Evolutionary conservation across 148 eudicot genomes (phyloP), one percentile per base, ranked within the genome.

Genomic region (Arbutus unedo): DNA sequence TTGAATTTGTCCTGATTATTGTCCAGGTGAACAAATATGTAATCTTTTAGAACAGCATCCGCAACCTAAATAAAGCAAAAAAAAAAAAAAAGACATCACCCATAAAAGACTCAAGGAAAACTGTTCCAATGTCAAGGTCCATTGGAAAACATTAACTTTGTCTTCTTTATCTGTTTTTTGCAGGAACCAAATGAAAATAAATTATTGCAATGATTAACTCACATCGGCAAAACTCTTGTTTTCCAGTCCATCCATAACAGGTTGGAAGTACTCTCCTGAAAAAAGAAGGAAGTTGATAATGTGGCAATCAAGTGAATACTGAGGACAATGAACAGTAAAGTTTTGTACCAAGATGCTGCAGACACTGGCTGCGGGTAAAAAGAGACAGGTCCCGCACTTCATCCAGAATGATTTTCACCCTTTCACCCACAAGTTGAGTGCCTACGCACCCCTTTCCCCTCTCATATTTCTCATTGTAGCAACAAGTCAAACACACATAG

Each of bases 1-100:
- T 94, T 96, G 87, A 94, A 94, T 87, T 96, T 96, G 90, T 94
- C 99, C 74, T 90, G 86, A 86, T 96, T 92, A 85, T 92, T 91
- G 50, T 90, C 92, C 81, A 96, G 97, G 87, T 96, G 99, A 59
- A 94, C 98, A 84, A 96, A 89, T 78, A 96, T 87, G 88, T 86
- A 96, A 50, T 93, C 94, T 73, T 88, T 89, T 76, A 96, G 86
- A 80, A 96, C 95, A 85, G 98, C 89, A 55, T 94, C 91, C 59
- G 95, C 98, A 85, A 96, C 93, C 99, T 96, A 85, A 81, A 76
- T 79, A 51, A 77, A 82, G 75, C 47, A 76, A 81, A 18, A 62
- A 76, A 76, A 47, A 73, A 51, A 15, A 7, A 82, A 51, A 15
- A 7, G 79, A 19, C 19, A 53, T 25, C 64, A 76, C 47, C 6